phyloP scores from a whole-genome alignment of 2,329 filamentous ascomycete species.

The Talaromyces sp. region DNA sequence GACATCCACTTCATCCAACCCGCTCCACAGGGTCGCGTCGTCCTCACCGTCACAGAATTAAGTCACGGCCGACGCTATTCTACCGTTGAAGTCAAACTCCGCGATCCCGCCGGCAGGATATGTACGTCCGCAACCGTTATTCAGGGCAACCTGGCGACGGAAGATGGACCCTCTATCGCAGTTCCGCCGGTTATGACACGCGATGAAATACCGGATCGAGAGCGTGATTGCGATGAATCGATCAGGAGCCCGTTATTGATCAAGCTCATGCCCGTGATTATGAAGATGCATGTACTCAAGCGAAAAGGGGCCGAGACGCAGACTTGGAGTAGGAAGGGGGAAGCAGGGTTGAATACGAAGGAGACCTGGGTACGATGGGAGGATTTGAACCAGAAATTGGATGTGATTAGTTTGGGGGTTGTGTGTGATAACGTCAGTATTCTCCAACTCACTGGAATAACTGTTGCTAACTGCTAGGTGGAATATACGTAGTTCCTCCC shows the following conservation, averaged over 20 bases:
- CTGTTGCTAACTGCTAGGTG: not conserved
- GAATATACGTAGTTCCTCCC: slow-evolving; percentile 16
- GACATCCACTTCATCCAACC: slow-evolving; percentile 17
- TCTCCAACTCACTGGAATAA: no score
- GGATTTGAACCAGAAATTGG: slow-evolving; percentile 12
- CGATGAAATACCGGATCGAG: slow-evolving; percentile 9
- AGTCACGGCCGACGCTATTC: slow-evolving; percentile 17
- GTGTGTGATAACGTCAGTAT: slow-evolving; percentile 15
- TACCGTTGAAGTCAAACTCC: slow-evolving; percentile 18
- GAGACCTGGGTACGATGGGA: slow-evolving; percentile 16
- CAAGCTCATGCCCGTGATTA: slow-evolving; percentile 15
- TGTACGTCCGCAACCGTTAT: slow-evolving; percentile 17
- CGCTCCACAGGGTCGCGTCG: slow-evolving; percentile 11
- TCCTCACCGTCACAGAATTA: slow-evolving; percentile 14
- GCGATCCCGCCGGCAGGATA: slow-evolving; percentile 6
- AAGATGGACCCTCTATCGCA: slow-evolving; percentile 7
- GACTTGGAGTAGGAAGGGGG: slow-evolving; percentile 10
- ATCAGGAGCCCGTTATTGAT: not conserved
- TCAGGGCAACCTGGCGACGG: slow-evolving; percentile 17
- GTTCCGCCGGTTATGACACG: slow-evolving; percentile 12
- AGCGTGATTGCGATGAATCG: slow-evolving; percentile 11
- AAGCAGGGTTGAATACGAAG: slow-evolving; percentile 13
- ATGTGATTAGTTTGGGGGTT: slow-evolving; percentile 18
- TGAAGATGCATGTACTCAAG: slow-evolving; percentile 14
- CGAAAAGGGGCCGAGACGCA: slow-evolving; percentile 13